Percentiles rank a stretch among this genome's conserved stretches.
These are phyloP conservation scores for Tylopilus orsonianus DNA, from an alignment of 1,284 basidiomycete species.

Conservation along the genomic window DNA sequence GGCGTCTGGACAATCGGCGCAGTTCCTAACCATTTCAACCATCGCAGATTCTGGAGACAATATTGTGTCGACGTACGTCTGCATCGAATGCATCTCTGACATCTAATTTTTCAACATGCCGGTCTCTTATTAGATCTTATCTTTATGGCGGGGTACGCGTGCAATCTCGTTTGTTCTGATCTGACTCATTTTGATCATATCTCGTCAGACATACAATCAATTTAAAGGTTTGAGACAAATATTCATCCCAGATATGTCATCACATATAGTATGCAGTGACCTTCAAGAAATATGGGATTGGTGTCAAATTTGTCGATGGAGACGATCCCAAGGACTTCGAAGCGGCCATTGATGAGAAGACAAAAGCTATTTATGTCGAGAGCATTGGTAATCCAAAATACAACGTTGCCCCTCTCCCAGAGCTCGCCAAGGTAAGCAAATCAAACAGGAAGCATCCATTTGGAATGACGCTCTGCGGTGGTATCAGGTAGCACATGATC, in stretches of 20 bases:
- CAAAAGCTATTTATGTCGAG: slow-evolving; percentile 79
- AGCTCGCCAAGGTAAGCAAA: slow-evolving; percentile 58
- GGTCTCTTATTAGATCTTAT: slow-evolving; percentile 41
- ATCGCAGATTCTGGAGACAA: slow-evolving; percentile 77
- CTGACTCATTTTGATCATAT: not conserved
- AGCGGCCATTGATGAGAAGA: slow-evolving; percentile 72
- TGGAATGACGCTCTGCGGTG: not conserved
- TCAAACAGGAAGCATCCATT: not conserved
- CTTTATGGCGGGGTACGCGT: slow-evolving; percentile 68
- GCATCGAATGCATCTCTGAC: not conserved
- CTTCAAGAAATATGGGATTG: slow-evolving; percentile 74
- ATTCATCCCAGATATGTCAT: not conserved
- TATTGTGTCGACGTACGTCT: slow-evolving; percentile 67
- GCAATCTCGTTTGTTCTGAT: slow-evolving; percentile 13
- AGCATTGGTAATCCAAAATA: slow-evolving; percentile 85
- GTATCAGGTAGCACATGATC: slow-evolving; percentile 60
- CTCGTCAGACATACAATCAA: slow-evolving; percentile 74
- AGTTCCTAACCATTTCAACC: slow-evolving; percentile 73
- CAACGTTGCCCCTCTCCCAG: slow-evolving; percentile 62
- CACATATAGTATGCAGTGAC: slow-evolving; percentile 45
- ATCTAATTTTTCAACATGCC: not conserved
- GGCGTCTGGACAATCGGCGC: slow-evolving; percentile 79
- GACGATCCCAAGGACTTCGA: slow-evolving; percentile 63
- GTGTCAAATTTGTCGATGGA: slow-evolving; percentile 70
- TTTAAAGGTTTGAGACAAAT: slow-evolving; percentile 61